Evolutionary conservation across 129 eudicot species (phyloP).

Genomic region (Scalesia atractyloides): DNA sequence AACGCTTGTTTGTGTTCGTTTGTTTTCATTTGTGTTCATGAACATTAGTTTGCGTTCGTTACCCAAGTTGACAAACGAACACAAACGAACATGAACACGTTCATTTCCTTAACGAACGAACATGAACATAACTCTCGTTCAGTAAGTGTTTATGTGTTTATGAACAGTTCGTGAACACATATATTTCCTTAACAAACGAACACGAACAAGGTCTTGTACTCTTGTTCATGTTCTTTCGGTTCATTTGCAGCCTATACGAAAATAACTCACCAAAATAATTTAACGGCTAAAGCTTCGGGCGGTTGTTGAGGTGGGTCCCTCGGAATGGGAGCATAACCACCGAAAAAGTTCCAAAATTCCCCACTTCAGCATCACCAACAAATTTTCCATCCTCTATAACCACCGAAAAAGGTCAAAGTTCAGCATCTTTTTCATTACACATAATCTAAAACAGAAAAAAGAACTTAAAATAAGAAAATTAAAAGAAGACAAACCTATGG

Average conservation of each 20-base stretch:
- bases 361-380: slow-evolving; percentile 82
- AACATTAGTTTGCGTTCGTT: too few species aligned
- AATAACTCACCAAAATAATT: slow-evolving; percentile 61
- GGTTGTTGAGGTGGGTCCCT: slow-evolving; percentile 48
- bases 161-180: too few species aligned
- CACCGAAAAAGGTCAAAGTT: slow-evolving; percentile 11
- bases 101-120: too few species aligned
- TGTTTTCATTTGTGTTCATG: too few species aligned
- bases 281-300: slow-evolving; percentile 33
- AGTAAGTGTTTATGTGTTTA: too few species aligned
- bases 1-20: too few species aligned
- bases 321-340: slow-evolving; percentile 86
- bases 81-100: too few species aligned
- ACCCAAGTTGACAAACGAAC: too few species aligned
- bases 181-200: too few species aligned
- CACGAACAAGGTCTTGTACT: too few species aligned
- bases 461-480: not conserved
- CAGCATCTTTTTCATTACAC: not conserved
- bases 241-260: not conserved
- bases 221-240: too few species aligned
- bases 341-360: slow-evolving; percentile 81
- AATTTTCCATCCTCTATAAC: slow-evolving; percentile 72
- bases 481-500: slow-evolving; percentile 50
- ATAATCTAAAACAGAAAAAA: not conserved
- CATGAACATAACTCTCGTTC: too few species aligned